These are phyloP conservation scores for Penicillium ochrochloron DNA, from an alignment of 495 filamentous ascomycete species.

Conservation along the genomic window DNA sequence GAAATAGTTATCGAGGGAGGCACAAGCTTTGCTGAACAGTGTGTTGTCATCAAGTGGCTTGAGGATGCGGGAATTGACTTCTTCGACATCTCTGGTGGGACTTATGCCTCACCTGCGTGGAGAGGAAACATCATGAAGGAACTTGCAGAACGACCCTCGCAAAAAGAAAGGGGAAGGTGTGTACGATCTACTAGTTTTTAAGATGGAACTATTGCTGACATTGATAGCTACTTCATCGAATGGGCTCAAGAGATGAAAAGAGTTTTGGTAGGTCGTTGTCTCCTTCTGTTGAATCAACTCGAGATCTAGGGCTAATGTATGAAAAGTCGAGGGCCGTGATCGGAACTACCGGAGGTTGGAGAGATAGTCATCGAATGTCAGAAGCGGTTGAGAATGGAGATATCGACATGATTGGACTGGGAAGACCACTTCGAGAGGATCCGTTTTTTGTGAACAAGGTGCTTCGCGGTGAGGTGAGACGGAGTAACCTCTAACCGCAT, in stretches of 20 bases:
- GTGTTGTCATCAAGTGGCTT: constrained; percentile 26
- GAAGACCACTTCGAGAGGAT: constrained; percentile 24
- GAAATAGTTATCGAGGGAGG: constrained; percentile 23
- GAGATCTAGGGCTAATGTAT: not conserved
- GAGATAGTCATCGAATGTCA: constrained; percentile 24
- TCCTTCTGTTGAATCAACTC: not conserved
- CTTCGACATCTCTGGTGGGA: constrained; percentile 28
- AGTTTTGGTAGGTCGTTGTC: constrained; percentile 17
- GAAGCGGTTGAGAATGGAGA: constrained; percentile 22
- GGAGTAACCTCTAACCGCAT: constrained; percentile 13
- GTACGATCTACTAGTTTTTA: not conserved
- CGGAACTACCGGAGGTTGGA: constrained; percentile 26
- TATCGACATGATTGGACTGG: constrained; percentile 26
- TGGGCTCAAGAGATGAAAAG: constrained; percentile 28
- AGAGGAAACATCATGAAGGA: constrained; percentile 27
- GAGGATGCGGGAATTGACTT: constrained; percentile 27
- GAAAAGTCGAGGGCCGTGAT: constrained; percentile 25
- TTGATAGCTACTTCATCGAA: constrained; percentile 23
- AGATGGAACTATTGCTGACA: not conserved
- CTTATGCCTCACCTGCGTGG: constrained; percentile 26
- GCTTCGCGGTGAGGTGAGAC: constrained; percentile 13
- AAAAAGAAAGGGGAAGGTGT: constrained; percentile 23
- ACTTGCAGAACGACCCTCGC: constrained; percentile 21
- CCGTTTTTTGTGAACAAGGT: constrained; percentile 23
- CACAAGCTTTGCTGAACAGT: constrained; percentile 25